Base-by-base conservation (phyloP, 441 rosid genomes). In the Brassica balearica region DNA sequence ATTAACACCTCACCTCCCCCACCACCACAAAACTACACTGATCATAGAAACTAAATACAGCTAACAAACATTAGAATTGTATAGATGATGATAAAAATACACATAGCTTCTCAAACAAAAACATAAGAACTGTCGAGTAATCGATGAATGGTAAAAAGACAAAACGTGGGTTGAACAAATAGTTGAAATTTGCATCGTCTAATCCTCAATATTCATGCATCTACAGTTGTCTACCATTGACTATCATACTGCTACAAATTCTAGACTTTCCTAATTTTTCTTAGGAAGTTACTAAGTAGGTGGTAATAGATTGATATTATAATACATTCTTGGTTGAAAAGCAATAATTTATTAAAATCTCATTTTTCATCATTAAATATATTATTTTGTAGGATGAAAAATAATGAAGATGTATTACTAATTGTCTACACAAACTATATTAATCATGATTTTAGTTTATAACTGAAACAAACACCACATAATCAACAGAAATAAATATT, bases 151-250 rank as follows among this genome's bases (percentile, higher is more conserved):
- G 55, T 62, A 38, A 38, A 29, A 36, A 55, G 48, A 65, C 60
- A 55, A 71, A 77, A 64, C 80, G 76, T 65, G 80, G 65, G 20
- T 41, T 56, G 80, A 51, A 77, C 66, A 77, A 55, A 55, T 56
- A n/a, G 38, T 46, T 22, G 23, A 9, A 23, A 23, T 14, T 38
- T 77, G 12, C 34, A 38, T 64, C 56, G 61, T 36, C 9, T 34
- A 71, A 11, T 48, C 55, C 4, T 23, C 71, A 71, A 77, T 58
- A 65, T 77, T 66, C 81, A 77, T 77, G 81, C 76, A 77, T 17
- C 43, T 11, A 71, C 72, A 71, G 76, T 58, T 77, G 81, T 77
- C 19, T 4, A 56, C 72, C 67, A 71, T 65, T 77, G 67, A 71
- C 58, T 36, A 65, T 17, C 27, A 36, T 41, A 27, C 6, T 77